Base-by-base conservation (phyloP, 176 grass and related monocot genomes). In the Pontederia paniculata region DNA sequence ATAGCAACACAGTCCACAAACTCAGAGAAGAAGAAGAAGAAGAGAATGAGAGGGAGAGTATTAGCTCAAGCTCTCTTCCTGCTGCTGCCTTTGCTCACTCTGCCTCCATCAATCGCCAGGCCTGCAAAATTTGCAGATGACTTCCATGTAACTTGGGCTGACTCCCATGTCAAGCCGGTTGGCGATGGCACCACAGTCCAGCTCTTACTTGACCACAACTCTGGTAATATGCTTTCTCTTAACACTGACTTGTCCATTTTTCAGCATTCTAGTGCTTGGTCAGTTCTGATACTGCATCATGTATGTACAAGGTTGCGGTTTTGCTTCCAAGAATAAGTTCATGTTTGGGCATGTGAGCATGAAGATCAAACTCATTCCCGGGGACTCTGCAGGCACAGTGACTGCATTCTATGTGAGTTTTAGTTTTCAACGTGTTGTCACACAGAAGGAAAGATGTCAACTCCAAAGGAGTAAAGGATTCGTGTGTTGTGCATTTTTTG, bases 341-440 rank as follows among this genome's bases (percentile, higher is more conserved):
- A 57, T 77, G 58, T 77, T 77, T 65, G 75, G 75, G 25, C 75
- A 71, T 54, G 67, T 77, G 1, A 77, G 75, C 75, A 77, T 77
- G 67, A 77, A 77, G 75, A 71, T 77, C 43, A 77, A 77, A 51
- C 75, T 77, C 17, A 58, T 77, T 55, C 21, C 75, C 0, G 59
- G 67, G 12, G 75, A 77, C 12, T 77, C 75, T 17, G 75, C 75
- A 10, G 75, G 75, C 18, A 77, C 75, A 2, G 75, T 77, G 28
- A 70, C 67, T 17, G 75, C 75, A 25, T 77, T 71, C 45, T 77
- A 77, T 28, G 75, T 71, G 60, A 63, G 60, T 21, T 62, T 19
- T 9, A 9, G 11, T 10, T 58, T 5, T 50, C 48, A 16, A n/a
- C 12, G 13, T 50, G 48, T 12, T 50, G 13, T 50, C 12, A 8